Evolutionary conservation across 163 green algal species (phyloP).

Genomic region (Chlamydomonas reinhardtii): DNA sequence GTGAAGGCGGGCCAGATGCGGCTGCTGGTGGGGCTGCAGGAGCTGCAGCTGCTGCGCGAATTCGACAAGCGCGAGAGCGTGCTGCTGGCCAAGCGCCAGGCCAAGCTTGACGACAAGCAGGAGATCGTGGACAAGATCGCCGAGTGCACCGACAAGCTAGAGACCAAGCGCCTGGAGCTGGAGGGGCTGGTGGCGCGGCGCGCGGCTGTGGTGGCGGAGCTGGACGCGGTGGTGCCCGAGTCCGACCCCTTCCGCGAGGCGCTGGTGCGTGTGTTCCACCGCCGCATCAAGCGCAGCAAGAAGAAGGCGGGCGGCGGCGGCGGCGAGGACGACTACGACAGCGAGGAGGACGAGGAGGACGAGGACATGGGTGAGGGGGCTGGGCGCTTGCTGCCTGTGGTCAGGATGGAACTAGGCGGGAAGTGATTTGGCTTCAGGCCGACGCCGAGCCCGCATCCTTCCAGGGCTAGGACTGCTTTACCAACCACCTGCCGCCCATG

Average conservation of each 20-base stretch:
- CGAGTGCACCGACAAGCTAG: slow-evolving; percentile 67
- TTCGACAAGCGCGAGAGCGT: slow-evolving; percentile 76
- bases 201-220: slow-evolving; percentile 66
- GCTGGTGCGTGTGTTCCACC: slow-evolving; percentile 80
- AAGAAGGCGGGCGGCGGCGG: slow-evolving; percentile 66
- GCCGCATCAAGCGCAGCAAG: slow-evolving; percentile 81
- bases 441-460: no score
- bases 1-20: slow-evolving; percentile 76
- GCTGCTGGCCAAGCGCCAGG: slow-evolving; percentile 64
- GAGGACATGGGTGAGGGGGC: slow-evolving; percentile 51
- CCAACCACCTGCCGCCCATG: no score
- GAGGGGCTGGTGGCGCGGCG: slow-evolving; percentile 64
- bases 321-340: slow-evolving; percentile 66
- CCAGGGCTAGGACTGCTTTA: no score
- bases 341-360: slow-evolving; percentile 67
- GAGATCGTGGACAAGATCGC: slow-evolving; percentile 76
- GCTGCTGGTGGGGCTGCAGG: slow-evolving; percentile 71
- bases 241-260: slow-evolving; percentile 73
- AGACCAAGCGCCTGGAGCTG: slow-evolving; percentile 70
- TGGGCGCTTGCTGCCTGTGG: no score
- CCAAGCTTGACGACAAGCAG: slow-evolving; percentile 72
- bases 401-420: no score
- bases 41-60: slow-evolving; percentile 77
- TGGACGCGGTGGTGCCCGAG: slow-evolving; percentile 81
- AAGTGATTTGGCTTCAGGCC: no score